Base-by-base conservation (phyloP, 371 early-diverging fungal genomes). In the Funneliformis caledonium region DNA sequence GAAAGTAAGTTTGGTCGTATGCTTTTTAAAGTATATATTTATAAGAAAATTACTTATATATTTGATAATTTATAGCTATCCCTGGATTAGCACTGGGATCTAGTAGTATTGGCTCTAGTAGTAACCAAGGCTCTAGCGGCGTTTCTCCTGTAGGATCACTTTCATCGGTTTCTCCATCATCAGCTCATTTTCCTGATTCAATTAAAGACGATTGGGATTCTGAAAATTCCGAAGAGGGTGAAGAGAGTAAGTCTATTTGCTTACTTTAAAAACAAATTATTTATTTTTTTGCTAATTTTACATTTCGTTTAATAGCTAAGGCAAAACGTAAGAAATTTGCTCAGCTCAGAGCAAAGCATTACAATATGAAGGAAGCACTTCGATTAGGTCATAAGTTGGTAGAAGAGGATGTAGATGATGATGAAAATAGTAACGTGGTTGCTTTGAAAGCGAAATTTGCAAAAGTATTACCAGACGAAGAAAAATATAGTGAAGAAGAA, bases 321-420 rank as follows among this genome's bases (percentile, higher is more conserved):
- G 83, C 85, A 47, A 85, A 87, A 31, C 91, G 91, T 79, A 88
- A 88, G 78, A 90, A 91, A 83, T 96, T 96, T 85, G 91, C 91
- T 72, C 86, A 86, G 77, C 84, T 93, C 78, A 87, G 96, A 56
- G 88, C 94, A 4, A 86, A 94, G 83, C 96, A 96, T 84, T 96
- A 96, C 87, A 92, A 95, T 83, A 95, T 95, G 94, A 89, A 89
- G 72, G 88, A 90, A 6, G 92, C 90, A 2, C 83, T 95, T 31
- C 83, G 83, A 45, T 89, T 90, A 16, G 89, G 86, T 31, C 85
- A 83, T 14, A 77, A 85, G 64, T 68, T 85, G 16, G 70, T 83
- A 6, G 85, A 87, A 14, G 88, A 88, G 37, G 88, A 87, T 9
- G 85, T 87, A 0, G 90, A 89, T 9, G 88, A 86, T 12, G 68